Evolutionary conservation across 2,329 filamentous ascomycete species (phyloP).

Genomic region (Lachnellula subtilissima): DNA sequence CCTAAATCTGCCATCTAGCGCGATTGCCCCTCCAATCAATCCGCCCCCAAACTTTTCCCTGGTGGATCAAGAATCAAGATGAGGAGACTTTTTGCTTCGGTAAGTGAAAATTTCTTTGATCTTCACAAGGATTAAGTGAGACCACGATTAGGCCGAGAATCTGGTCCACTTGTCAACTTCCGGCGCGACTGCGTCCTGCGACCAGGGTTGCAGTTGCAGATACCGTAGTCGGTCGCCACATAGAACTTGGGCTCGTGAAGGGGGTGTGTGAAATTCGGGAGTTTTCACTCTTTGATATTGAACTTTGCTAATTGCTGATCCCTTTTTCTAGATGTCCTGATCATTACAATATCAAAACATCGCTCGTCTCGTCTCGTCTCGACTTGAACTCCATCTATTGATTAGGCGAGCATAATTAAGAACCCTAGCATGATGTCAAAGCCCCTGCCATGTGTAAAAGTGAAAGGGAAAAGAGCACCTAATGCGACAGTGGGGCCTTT

Average conservation of each 20-base stretch:
- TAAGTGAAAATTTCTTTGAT: conserved; percentile 2
- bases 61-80: not conserved
- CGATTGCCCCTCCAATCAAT: not conserved
- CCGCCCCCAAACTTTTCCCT: not conserved
- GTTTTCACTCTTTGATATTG: no score
- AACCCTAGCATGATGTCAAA: not conserved
- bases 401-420: not conserved
- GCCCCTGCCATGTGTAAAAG: not conserved
- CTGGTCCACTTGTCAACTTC: not conserved
- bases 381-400: not conserved
- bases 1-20: not conserved
- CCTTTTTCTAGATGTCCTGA: not conserved
- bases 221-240: not conserved
- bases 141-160: conserved; percentile 17
- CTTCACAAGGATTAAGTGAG: conserved; percentile 14
- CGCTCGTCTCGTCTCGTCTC: not conserved
- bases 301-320: no score
- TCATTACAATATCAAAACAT: not conserved
- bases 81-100: not conserved
- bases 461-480: not conserved
- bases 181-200: not conserved
- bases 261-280: no score
- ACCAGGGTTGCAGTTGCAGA: not conserved
- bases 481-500: not conserved
- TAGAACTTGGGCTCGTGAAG: not conserved